Conservation (phyloP, 192 early-diverging fungal species). For the Chytriomyces sp. region DNA sequence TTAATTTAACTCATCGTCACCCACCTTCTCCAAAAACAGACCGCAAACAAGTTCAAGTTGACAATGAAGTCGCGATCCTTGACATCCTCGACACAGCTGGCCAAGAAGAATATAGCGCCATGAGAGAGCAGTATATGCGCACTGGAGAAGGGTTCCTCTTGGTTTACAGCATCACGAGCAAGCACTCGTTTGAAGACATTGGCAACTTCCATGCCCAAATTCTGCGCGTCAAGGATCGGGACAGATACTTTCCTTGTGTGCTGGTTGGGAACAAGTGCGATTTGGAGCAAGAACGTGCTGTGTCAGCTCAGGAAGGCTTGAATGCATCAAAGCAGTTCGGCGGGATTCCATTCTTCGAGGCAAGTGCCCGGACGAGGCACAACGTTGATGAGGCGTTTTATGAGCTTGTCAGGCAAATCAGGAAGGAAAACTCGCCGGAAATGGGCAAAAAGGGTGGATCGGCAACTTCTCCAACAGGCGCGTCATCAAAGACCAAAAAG, state of each 20-base stretch:
- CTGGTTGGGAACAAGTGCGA: slow-evolving; percentile 90
- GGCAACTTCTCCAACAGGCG: background rate
- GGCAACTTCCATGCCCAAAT: slow-evolving; percentile 71
- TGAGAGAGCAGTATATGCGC: slow-evolving; percentile 86
- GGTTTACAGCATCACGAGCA: slow-evolving; percentile 78
- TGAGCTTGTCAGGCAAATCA: slow-evolving; percentile 79
- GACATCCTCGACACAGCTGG: slow-evolving; percentile 92
- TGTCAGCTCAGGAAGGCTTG: slow-evolving; percentile 67
- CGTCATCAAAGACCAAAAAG: slow-evolving; percentile 5
- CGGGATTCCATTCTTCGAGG: slow-evolving; percentile 79
- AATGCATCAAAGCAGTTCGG: slow-evolving; percentile 79
- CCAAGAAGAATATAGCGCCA: slow-evolving; percentile 74
- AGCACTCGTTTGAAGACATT: slow-evolving; percentile 75
- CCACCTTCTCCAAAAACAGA: slow-evolving; percentile 35
- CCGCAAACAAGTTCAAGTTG: slow-evolving; percentile 81
- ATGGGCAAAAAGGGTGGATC: background rate
- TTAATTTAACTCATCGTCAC: background rate
- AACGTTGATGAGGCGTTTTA: slow-evolving; percentile 93
- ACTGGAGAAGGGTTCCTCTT: slow-evolving; percentile 82
- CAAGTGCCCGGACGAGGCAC: slow-evolving; percentile 80
- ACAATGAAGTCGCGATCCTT: slow-evolving; percentile 75
- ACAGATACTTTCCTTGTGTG: slow-evolving; percentile 70
- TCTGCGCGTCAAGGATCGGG: slow-evolving; percentile 75
- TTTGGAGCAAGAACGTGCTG: slow-evolving; percentile 63
- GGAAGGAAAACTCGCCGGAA: slow-evolving; percentile 38